A percentile compares a stretch with the other conserved stretches of the same genome.
phyloP scores from a whole-genome alignment of 192 early-diverging fungal genomes.

The Piromyces finnis region DNA sequence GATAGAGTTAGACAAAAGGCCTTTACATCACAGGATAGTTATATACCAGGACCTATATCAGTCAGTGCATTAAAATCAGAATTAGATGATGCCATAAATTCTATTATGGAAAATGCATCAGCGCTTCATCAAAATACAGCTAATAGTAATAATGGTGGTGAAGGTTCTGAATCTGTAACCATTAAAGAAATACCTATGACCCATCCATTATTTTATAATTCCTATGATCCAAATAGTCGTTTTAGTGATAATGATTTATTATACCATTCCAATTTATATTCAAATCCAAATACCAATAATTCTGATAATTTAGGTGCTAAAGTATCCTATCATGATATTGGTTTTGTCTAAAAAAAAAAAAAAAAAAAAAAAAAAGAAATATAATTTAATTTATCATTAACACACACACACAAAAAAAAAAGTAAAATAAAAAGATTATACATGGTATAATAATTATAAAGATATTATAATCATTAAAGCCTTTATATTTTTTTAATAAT shows the following conservation, averaged over 20 bases:
- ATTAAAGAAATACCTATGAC: background rate
- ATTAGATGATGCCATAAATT: background rate
- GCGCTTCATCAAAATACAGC: background rate
- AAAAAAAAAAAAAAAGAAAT: too few species aligned
- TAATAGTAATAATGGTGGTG: background rate
- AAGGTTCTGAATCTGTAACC: background rate
- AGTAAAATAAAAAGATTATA: too few species aligned
- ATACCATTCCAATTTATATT: background rate
- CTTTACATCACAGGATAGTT: slow-evolving; percentile 28
- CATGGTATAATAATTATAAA: too few species aligned
- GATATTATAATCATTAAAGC: too few species aligned
- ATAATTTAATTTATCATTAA: too few species aligned
- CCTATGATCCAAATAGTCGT: background rate
- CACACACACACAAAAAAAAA: too few species aligned
- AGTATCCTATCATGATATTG: background rate
- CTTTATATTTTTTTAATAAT: too few species aligned
- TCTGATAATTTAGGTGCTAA: background rate
- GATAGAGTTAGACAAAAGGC: slow-evolving; percentile 74
- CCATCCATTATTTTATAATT: background rate
- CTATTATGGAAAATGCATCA: background rate
- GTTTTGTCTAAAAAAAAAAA: background rate
- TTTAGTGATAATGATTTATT: background rate
- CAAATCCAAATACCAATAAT: background rate
- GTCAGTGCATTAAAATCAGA: background rate
- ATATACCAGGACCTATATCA: background rate